Conservation (phyloP, 1,284 basidiomycete genomes). For the Boletellus deceptivus region DNA sequence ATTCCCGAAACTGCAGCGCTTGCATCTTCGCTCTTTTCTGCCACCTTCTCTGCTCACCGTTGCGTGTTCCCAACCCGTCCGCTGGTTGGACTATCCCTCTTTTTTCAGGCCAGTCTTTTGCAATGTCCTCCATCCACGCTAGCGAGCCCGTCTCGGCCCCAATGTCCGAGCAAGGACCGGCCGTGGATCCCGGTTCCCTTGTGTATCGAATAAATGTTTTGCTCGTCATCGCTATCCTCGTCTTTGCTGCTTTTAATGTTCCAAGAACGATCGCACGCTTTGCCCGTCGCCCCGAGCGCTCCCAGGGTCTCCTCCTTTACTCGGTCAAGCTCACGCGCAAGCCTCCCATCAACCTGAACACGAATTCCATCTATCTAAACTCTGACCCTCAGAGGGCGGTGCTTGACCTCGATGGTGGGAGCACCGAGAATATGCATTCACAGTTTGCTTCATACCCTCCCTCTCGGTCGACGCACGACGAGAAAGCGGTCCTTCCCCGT, state of each 20-base stretch:
- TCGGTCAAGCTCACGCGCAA: conserved; percentile 8
- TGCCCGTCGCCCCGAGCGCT: conserved; percentile 44
- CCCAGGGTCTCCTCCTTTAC: conserved; percentile 44
- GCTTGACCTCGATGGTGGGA: conserved; percentile 20
- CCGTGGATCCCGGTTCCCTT: conserved; percentile 22
- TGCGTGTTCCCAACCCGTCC: not conserved
- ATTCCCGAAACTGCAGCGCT: too few relatives aligned
- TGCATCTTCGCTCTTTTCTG: too few relatives aligned
- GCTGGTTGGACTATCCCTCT: not conserved
- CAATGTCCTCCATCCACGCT: not conserved
- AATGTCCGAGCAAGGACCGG: not conserved
- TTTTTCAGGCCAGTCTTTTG: conserved; percentile 7
- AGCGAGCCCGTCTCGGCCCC: not conserved
- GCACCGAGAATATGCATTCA: conserved; percentile 12
- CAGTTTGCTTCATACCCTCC: not conserved
- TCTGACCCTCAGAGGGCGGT: conserved; percentile 20
- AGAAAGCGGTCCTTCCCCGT: conserved; percentile 18
- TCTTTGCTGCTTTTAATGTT: conserved; percentile 41
- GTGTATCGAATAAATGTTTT: conserved; percentile 46
- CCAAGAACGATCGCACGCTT: conserved; percentile 53
- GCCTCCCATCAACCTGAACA: conserved; percentile 21
- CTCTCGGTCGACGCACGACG: conserved; percentile 3
- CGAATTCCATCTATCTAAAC: conserved; percentile 19
- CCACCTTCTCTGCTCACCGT: too few relatives aligned
- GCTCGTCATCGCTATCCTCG: conserved; percentile 39